phyloP scores from a whole-genome alignment of 225 moss, liverwort and hornwort genomes.

The Asterella californica region DNA sequence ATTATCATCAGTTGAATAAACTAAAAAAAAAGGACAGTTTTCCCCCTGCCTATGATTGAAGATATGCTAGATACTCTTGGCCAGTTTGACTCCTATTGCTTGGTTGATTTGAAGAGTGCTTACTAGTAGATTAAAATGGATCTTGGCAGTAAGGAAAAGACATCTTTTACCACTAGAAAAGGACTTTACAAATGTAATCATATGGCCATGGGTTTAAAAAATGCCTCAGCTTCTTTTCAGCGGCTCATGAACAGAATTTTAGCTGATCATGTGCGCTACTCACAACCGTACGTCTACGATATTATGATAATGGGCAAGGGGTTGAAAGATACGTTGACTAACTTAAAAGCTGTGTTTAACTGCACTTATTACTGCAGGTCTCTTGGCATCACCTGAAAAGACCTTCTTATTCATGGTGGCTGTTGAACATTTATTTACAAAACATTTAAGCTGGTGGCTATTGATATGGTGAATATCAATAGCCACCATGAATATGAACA shows the following conservation, averaged over 20 bases:
- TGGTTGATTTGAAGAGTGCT: conserved; percentile 9
- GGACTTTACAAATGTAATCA: conserved; percentile 8
- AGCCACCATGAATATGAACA: too few species aligned
- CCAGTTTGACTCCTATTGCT: not conserved
- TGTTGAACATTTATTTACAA: too few species aligned
- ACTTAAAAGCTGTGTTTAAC: not conserved
- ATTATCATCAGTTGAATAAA: conserved; percentile 10
- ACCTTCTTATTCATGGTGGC: conserved; percentile 1
- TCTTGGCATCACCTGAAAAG: not conserved
- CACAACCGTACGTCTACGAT: conserved; percentile 22
- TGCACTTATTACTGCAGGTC: not conserved
- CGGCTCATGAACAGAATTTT: conserved; percentile 1
- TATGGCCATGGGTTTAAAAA: conserved; percentile 11
- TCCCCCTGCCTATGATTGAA: conserved; percentile 7
- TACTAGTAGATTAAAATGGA: conserved; percentile 19
- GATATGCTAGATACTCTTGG: conserved; percentile 11
- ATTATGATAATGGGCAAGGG: conserved; percentile 4
- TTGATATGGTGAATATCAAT: too few species aligned
- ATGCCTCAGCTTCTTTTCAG: not conserved
- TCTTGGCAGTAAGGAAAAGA: not conserved
- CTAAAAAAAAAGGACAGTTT: not conserved
- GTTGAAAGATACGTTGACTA: not conserved
- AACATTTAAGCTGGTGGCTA: too few species aligned
- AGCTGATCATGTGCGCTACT: not conserved
- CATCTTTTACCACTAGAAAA: not conserved